Percentiles rank a stretch among this genome's conserved stretches.
Evolutionary conservation across 2,329 filamentous ascomycete species (phyloP).

Genomic region (Trichoderma simmonsii): DNA sequence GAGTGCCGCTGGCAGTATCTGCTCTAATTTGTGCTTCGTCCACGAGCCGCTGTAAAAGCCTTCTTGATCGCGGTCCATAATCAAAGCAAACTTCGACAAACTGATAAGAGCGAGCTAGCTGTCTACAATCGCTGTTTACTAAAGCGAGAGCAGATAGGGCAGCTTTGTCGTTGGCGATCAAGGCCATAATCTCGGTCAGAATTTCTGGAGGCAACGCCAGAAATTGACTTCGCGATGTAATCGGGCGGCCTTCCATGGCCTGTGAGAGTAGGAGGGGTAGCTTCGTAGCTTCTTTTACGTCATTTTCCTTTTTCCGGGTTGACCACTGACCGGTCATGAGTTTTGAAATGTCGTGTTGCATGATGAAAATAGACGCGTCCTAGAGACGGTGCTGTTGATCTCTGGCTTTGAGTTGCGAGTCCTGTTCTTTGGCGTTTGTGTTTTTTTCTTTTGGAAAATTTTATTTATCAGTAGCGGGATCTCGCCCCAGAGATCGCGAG

Average conservation of each 20-base stretch:
- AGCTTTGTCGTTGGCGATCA: conserved; percentile 19
- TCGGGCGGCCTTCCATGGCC: neutral
- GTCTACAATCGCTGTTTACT: conserved; percentile 23
- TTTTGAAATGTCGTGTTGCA: neutral
- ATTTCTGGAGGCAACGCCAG: conserved; percentile 20
- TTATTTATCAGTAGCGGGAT: neutral
- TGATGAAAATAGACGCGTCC: neutral
- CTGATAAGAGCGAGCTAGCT: conserved; percentile 20
- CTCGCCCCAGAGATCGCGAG: neutral
- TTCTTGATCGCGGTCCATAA: neutral
- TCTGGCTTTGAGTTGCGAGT: neutral
- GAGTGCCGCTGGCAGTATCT: neutral
- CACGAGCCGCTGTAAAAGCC: neutral
- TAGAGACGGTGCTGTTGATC: neutral
- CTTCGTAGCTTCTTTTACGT: neutral
- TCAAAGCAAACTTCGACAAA: conserved; percentile 21
- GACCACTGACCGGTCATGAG: neutral
- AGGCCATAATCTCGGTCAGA: conserved; percentile 8
- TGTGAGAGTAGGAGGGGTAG: conserved; percentile 16
- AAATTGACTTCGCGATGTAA: neutral
- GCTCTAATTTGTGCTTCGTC: neutral
- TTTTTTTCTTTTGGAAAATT: neutral
- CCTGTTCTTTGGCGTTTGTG: neutral
- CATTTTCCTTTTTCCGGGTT: neutral
- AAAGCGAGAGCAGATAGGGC: conserved; percentile 20